Conservation (phyloP, 192 early-diverging fungal genomes). For the Linderina pennispora region DNA sequence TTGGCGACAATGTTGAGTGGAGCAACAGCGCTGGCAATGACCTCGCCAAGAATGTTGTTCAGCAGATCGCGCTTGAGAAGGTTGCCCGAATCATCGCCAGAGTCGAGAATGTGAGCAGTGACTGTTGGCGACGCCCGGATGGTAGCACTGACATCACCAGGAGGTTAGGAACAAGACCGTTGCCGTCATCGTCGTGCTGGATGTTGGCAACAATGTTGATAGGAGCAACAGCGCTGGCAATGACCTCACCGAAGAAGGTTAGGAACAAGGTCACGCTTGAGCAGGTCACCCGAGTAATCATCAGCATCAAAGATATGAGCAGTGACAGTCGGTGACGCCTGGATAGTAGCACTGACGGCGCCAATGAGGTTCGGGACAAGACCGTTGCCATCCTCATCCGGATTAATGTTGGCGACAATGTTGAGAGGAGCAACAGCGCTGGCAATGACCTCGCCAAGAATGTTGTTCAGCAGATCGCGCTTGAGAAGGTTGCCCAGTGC, state of each 20-base stretch:
- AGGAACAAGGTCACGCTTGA: conserved; percentile 17
- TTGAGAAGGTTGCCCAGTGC: neutral
- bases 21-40: conserved; percentile 1
- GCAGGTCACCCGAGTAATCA: conserved; percentile 1
- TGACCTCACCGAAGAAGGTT: conserved; percentile 19
- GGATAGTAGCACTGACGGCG: conserved; percentile 3
- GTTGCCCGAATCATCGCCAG: too few species aligned
- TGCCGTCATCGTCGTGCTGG: conserved; percentile 20
- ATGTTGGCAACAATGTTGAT: conserved; percentile 27
- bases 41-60: neutral
- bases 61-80: conserved; percentile 1
- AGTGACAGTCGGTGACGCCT: conserved; percentile 10
- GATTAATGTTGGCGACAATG: conserved; percentile 1
- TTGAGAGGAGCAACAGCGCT: conserved; percentile 3
- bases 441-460: conserved; percentile 3
- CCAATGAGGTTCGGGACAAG: conserved; percentile 2
- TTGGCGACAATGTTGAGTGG: neutral
- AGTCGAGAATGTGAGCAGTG: too few species aligned
- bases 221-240: conserved; percentile 21
- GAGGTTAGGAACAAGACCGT: conserved; percentile 3
- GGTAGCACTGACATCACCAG: too few species aligned
- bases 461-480: conserved; percentile 1
- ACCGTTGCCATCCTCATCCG: conserved; percentile 6
- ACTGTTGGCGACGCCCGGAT: too few species aligned
- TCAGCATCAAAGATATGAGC: conserved; percentile 5